Evolutionary conservation across 139 green algal species (phyloP).

Genomic region (Closterium sp.): DNA sequence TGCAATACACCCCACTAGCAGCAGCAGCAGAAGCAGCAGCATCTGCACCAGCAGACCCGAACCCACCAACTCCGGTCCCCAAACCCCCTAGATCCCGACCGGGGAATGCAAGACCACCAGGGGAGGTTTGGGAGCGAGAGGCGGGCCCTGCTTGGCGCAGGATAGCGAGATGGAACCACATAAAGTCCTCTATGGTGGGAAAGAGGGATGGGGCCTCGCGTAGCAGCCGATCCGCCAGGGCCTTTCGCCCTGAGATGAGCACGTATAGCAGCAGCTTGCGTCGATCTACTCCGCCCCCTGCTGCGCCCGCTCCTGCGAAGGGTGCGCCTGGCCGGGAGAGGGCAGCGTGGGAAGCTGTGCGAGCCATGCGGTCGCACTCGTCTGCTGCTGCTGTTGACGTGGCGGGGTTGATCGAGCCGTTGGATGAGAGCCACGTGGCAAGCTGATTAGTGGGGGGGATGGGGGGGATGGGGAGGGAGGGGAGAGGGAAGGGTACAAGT

Average conservation of each 20-base stretch:
- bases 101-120: neutral
- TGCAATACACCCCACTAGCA: constrained; percentile 10
- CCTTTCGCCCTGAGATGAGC: constrained; percentile 67
- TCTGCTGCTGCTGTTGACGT: constrained; percentile 45
- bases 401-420: constrained; percentile 12
- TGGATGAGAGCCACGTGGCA: constrained; percentile 34
- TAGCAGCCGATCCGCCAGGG: constrained; percentile 61
- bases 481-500: neutral
- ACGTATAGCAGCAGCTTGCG: constrained; percentile 59
- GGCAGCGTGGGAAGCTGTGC: neutral
- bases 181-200: constrained; percentile 87
- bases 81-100: neutral
- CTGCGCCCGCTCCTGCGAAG: constrained; percentile 4
- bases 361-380: constrained; percentile 63
- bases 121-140: neutral
- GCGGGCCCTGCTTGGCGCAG: neutral
- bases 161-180: constrained; percentile 67
- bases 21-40: neutral
- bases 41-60: neutral
- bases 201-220: constrained; percentile 61
- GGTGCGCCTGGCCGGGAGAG: neutral
- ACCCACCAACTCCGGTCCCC: neutral
- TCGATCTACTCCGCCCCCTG: neutral
- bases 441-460: constrained; percentile 31
- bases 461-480: neutral